Evolutionary conservation across 768 basidiomycete genomes (phyloP).

Genomic region (Holtermanniella nyarrowii): DNA sequence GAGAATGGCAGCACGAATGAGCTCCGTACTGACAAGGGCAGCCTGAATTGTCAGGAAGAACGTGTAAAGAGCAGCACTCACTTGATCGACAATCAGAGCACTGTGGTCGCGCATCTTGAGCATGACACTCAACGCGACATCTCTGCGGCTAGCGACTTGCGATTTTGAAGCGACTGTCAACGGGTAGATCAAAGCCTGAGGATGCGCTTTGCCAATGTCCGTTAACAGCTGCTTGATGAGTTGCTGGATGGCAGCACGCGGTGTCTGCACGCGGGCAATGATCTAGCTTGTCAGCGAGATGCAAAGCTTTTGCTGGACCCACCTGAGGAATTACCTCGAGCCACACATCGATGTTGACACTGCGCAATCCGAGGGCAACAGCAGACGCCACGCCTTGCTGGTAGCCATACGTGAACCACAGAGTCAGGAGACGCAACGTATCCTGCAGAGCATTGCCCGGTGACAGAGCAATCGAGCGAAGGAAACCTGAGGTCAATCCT

Average conservation of each 20-base stretch:
- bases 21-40: conserved; percentile 76
- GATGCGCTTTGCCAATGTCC: conserved; percentile 91
- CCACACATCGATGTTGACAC: conserved; percentile 95
- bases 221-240: conserved; percentile 80
- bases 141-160: conserved; percentile 67
- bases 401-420: conserved; percentile 97
- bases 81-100: conserved; percentile 74
- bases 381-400: conserved; percentile 81
- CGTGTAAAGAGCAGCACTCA: conserved; percentile 30
- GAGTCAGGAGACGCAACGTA: conserved; percentile 76
- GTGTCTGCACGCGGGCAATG: conserved; percentile 95
- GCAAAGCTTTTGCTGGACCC: conserved; percentile 11
- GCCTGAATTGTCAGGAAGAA: conserved; percentile 47
- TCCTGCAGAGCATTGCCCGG: conserved; percentile 90
- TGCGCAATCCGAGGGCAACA: conserved; percentile 73
- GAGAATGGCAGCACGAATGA: conserved; percentile 92
- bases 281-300: conserved; percentile 52
- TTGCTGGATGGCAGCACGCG: conserved; percentile 69
- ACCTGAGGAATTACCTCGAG: conserved; percentile 97
- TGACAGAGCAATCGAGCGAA: conserved; percentile 82
- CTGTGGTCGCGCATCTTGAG: conserved; percentile 88
- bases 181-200: conserved; percentile 87
- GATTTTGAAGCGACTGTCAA: conserved; percentile 95
- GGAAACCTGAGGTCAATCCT: conserved; percentile 52
- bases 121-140: conserved; percentile 78